Percentiles rank a stretch among this genome's conserved stretches.
phyloP scores from a whole-genome alignment of 495 filamentous ascomycete genomes.

The Neurospora cerealis region DNA sequence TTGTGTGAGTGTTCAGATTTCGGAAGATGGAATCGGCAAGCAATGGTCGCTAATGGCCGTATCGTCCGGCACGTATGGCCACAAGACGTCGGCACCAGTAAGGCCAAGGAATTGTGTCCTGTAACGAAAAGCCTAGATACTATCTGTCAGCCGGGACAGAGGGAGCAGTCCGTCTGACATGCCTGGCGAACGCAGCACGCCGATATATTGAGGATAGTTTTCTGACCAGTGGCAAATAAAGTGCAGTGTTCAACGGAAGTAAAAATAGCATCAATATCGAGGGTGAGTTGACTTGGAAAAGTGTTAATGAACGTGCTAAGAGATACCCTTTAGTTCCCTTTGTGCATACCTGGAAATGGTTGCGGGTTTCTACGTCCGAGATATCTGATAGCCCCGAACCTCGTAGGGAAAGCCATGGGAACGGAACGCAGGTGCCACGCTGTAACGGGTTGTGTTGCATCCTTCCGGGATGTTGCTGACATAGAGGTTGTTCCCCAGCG shows the following conservation, averaged over 20 bases:
- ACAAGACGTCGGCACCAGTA: not conserved
- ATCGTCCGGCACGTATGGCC: not conserved
- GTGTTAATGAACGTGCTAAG: not conserved
- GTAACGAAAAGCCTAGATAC: not conserved
- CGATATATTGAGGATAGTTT: not conserved
- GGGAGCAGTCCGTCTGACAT: not conserved
- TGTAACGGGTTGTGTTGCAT: not conserved
- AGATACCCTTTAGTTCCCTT: not conserved
- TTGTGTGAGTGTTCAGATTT: not conserved
- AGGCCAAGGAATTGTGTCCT: not conserved
- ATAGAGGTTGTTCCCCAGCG: not conserved
- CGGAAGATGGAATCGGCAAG: not conserved
- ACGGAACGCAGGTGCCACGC: not conserved
- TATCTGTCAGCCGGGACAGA: not conserved
- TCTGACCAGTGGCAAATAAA: not conserved
- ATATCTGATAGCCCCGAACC: not conserved
- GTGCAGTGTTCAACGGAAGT: not conserved
- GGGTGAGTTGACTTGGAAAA: not conserved
- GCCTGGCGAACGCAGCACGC: not conserved
- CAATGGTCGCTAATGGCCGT: not conserved
- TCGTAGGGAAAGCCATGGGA: not conserved
- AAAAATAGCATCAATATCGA: not conserved
- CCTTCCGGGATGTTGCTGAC: conserved; percentile 1
- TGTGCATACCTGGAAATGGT: not conserved
- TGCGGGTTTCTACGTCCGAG: not conserved